Evolutionary conservation across 2,329 filamentous ascomycete species (phyloP).

Genomic region (Botrytis elliptica): DNA sequence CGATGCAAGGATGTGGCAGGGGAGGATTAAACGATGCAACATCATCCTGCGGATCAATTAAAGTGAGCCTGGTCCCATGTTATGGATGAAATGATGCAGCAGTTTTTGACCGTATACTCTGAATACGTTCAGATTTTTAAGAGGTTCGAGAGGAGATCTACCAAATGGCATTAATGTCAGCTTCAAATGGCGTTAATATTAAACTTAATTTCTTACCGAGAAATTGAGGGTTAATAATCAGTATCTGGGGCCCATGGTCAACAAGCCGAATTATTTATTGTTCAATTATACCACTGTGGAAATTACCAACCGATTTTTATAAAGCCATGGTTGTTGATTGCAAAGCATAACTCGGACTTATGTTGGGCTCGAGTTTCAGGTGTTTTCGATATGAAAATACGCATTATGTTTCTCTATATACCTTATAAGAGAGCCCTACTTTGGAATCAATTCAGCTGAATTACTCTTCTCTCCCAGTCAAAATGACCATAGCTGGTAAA

Average conservation of each 20-base stretch:
- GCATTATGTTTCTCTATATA: neutral
- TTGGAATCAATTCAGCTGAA: neutral
- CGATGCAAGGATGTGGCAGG: neutral
- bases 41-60: neutral
- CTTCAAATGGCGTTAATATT: neutral
- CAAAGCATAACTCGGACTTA: too few relatives aligned
- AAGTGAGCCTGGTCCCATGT: neutral
- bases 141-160: neutral
- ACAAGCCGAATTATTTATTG: neutral
- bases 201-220: neutral
- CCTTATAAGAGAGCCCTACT: neutral
- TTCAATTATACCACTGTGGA: neutral
- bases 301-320: neutral
- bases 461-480: neutral
- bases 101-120: neutral
- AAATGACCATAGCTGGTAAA: constrained; percentile 20
- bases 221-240: neutral
- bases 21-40: neutral
- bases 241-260: neutral
- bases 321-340: too few relatives aligned
- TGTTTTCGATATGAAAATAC: too few relatives aligned
- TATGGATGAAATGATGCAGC: neutral
- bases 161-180: neutral
- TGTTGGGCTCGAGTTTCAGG: neutral
- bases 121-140: neutral